phyloP scores from a whole-genome alignment of 106 monocot genomes.

The Dioscorea alata region DNA sequence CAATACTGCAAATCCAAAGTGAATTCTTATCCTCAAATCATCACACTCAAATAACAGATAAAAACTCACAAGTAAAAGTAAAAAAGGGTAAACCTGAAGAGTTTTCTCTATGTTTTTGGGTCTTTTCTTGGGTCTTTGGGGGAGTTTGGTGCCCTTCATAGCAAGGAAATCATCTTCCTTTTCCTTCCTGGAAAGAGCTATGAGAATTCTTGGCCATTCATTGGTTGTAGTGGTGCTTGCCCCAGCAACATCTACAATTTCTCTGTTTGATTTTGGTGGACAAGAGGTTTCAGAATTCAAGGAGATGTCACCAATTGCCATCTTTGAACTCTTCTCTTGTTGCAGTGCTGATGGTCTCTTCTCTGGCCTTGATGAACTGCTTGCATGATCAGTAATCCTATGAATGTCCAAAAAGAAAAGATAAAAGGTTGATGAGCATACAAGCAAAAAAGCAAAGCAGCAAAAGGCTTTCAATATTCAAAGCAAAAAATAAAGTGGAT shows the following conservation, averaged over 20 bases:
- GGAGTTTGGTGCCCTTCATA: constrained; percentile 84
- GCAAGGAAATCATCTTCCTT: constrained; percentile 86
- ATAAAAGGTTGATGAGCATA: constrained; percentile 27
- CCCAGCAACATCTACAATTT: neutral
- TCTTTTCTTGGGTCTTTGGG: constrained; percentile 75
- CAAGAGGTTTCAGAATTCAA: neutral
- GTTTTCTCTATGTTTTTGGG: constrained; percentile 68
- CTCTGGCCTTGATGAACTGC: constrained; percentile 14
- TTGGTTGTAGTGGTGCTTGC: constrained; percentile 38
- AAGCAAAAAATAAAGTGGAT: too few species aligned
- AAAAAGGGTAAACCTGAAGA: constrained; percentile 36
- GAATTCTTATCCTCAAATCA: neutral
- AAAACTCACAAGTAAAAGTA: neutral
- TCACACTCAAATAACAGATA: neutral
- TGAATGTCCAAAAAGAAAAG: too few species aligned
- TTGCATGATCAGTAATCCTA: too few species aligned
- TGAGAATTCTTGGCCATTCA: constrained; percentile 86
- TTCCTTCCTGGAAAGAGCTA: constrained; percentile 78
- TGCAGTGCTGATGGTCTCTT: constrained; percentile 24
- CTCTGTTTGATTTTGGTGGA: constrained; percentile 12
- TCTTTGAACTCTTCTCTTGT: neutral
- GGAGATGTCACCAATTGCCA: neutral
- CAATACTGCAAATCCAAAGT: constrained; percentile 39
- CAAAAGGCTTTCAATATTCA: neutral
- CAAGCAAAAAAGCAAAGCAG: neutral